Evolutionary conservation across 2,329 filamentous ascomycete genomes (phyloP).

Genomic region (Plenodomus lindquistii): DNA sequence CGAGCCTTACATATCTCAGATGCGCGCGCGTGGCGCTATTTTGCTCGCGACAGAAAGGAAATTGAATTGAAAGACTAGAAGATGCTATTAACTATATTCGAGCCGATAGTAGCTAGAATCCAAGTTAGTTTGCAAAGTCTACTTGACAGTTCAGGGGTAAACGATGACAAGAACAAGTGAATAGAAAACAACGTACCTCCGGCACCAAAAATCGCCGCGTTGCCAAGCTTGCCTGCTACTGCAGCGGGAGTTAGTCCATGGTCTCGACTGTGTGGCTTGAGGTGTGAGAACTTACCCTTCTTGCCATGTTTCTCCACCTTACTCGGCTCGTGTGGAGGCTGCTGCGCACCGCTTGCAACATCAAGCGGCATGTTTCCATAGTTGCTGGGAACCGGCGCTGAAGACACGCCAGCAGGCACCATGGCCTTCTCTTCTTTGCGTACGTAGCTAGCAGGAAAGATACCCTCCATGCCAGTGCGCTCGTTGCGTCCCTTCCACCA

Average conservation of each 20-base stretch:
- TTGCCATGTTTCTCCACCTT: constrained; percentile 73
- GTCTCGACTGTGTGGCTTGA: not conserved
- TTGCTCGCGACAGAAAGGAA: no score
- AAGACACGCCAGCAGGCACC: constrained; percentile 43
- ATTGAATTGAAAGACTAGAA: no score
- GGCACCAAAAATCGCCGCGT: constrained; percentile 85
- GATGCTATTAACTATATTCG: constrained; percentile 70
- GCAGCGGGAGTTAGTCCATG: not conserved
- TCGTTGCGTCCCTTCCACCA: constrained; percentile 94
- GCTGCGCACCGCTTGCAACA: constrained; percentile 62
- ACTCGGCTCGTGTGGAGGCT: constrained; percentile 52
- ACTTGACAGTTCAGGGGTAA: constrained; percentile 86
- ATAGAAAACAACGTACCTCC: no score
- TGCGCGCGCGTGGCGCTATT: no score
- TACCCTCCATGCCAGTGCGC: constrained; percentile 81
- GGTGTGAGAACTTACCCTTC: constrained; percentile 48
- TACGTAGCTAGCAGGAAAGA: constrained; percentile 94
- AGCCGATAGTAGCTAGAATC: constrained; percentile 82
- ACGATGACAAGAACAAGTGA: no score
- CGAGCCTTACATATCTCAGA: no score
- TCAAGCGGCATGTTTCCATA: constrained; percentile 76
- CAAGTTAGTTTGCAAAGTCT: constrained; percentile 69
- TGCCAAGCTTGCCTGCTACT: constrained; percentile 92
- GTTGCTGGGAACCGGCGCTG: constrained; percentile 57
- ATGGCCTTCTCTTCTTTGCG: constrained; percentile 65